Evolutionary conservation across 1,139 yeast genomes (phyloP), one percentile per base, ranked within the genome.

Genomic region (Yamadazyma triangularis): DNA sequence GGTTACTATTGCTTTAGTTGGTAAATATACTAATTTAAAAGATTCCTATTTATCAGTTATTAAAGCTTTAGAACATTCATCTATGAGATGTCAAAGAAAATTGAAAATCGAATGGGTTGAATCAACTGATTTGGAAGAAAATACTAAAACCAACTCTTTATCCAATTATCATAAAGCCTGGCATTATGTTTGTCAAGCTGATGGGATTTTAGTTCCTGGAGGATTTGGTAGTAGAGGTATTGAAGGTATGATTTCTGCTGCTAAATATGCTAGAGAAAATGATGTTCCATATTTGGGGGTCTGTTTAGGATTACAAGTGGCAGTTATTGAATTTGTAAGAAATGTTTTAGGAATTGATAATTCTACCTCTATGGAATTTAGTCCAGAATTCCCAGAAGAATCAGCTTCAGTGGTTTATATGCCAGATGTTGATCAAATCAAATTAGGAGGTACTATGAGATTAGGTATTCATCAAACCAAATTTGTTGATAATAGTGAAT

Each of bases 371-470:
- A 78, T 82, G 64, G 99, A 93, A 64, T 85, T 89, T 50, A 79
- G 77, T 47, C 79, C 83, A 27, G 61, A 70, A 20, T 58, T 76
- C 32, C 60, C 69, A 22, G 87, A 84, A 44, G 78, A 69, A 7
- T 70, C 73, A 26, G 87, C 93, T 25, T 79, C 89, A 30, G 94
- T 93, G 40, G 88, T 93, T 31, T 91, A 86, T 69, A 93, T 93
- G 98, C 98, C 99, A 29, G 98, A 93, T 60, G 89, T 91, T 40
- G 95, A 88, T 62, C 93, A 88, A 68, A 79, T 85, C 44, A 88
- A 87, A 56, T 76, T 93, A 67, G 99, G 99, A 42, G 99, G 99
- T 48, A 91, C 97, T 34, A 93, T 93, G 99, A 81, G 99, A 70
- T 75, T 93, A 48, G 99, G 99, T 50, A 72, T 87, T 43, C 87